A percentile compares a stretch with the other conserved stretches of the same genome.
Conservation (phyloP, 208 protist genomes). For the Naegleria lovaniensis region DNA sequence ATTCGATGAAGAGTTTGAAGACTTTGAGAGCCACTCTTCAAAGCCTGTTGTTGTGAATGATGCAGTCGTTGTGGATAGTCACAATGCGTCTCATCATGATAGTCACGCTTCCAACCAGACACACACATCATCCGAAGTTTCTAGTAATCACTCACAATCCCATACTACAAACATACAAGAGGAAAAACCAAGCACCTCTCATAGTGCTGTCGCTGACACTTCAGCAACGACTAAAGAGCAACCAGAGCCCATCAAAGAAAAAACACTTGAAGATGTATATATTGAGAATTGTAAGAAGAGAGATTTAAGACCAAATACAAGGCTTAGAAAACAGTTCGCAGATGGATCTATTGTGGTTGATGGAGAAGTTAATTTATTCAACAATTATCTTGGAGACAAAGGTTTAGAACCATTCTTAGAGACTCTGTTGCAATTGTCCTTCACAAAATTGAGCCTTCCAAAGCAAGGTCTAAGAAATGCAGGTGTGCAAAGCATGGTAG, state of each 20-base stretch:
- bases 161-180: not conserved
- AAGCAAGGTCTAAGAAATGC: not conserved
- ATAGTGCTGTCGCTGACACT: not conserved
- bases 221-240: not conserved
- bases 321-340: not conserved
- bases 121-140: not conserved
- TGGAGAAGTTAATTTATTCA: not conserved
- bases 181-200: not conserved
- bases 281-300: not conserved
- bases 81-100: not conserved
- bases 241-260: not conserved
- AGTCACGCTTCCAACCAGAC: not conserved
- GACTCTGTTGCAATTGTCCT: not conserved
- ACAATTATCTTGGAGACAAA: not conserved
- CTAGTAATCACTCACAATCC: not conserved
- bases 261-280: not conserved
- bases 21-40: not conserved
- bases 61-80: not conserved
- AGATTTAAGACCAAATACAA: not conserved
- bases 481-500: not conserved
- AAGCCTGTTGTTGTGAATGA: not conserved
- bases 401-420: not conserved
- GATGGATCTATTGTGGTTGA: not conserved
- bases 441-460: not conserved
- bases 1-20: not conserved